phyloP scores from a whole-genome alignment of 352 stramenopile genomes.

The Phytophthora hibernalis region DNA sequence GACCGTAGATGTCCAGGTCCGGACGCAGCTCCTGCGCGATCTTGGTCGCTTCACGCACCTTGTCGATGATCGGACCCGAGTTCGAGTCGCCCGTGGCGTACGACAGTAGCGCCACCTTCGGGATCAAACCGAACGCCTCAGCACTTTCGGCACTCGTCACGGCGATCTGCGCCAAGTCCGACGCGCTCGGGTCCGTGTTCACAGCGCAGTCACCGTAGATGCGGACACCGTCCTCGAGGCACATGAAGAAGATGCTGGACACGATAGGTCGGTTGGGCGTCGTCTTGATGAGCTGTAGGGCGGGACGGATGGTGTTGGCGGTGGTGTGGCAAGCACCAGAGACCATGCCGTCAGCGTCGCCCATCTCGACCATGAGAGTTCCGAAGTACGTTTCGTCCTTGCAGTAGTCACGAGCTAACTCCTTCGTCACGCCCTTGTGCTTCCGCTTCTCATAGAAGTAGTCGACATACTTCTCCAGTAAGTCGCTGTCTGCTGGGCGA shows the following conservation, averaged over 20 bases:
- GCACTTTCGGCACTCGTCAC: slow-evolving; percentile 80
- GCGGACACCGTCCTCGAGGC: slow-evolving; percentile 76
- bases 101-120: slow-evolving; percentile 83
- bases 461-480: slow-evolving; percentile 68
- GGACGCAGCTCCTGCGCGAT: slow-evolving; percentile 72
- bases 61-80: slow-evolving; percentile 84
- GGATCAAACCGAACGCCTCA: slow-evolving; percentile 80
- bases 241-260: slow-evolving; percentile 92
- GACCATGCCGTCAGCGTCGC: slow-evolving; percentile 87
- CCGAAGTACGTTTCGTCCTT: slow-evolving; percentile 85
- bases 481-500: slow-evolving; percentile 50
- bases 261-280: slow-evolving; percentile 67
- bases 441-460: slow-evolving; percentile 81
- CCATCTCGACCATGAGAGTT: slow-evolving; percentile 87
- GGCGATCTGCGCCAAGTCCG: slow-evolving; percentile 84
- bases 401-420: slow-evolving; percentile 61
- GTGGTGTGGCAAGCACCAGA: slow-evolving; percentile 86
- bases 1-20: slow-evolving; percentile 85
- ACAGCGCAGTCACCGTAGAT: slow-evolving; percentile 90
- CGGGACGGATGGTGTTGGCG: slow-evolving; percentile 89
- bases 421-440: slow-evolving; percentile 78
- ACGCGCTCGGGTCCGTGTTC: slow-evolving; percentile 79
- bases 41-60: slow-evolving; percentile 80
- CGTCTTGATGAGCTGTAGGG: slow-evolving; percentile 91
- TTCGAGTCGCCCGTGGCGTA: slow-evolving; percentile 88